These are phyloP conservation scores for Cryptosporidium ubiquitum DNA, from an alignment of 169 alveolate species.

Conservation along the genomic window DNA sequence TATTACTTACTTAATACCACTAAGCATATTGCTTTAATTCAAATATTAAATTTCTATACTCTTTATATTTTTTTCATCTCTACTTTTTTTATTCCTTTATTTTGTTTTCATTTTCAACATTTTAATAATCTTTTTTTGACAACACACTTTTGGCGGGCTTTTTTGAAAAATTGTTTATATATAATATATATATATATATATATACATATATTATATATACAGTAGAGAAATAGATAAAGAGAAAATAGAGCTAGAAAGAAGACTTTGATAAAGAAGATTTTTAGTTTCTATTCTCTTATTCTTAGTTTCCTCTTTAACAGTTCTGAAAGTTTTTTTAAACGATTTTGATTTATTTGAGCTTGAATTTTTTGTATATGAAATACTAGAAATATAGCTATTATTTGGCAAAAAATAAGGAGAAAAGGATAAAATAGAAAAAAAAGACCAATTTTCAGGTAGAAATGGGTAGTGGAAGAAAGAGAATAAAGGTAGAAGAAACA, in stretches of 20 bases:
- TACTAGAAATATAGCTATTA: neutral
- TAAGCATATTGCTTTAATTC: neutral
- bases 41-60: no score
- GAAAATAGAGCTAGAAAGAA: neutral
- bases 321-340: no score
- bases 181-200: no score
- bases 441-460: neutral
- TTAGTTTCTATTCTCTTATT: no score
- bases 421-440: neutral
- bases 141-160: neutral
- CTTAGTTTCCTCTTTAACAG: no score
- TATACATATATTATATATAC: no score
- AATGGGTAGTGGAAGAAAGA: slow-evolving; percentile 19
- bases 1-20: no score
- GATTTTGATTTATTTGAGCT: neutral
- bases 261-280: neutral
- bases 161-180: no score
- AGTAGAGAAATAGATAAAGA: neutral
- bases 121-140: neutral
- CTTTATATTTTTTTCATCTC: neutral
- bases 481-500: neutral
- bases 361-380: neutral
- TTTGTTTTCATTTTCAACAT: neutral
- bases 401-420: no score
- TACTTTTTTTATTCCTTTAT: neutral